These are phyloP conservation scores for Pyrenula aspistea DNA, from an alignment of 495 filamentous ascomycete species.

Conservation along the genomic window DNA sequence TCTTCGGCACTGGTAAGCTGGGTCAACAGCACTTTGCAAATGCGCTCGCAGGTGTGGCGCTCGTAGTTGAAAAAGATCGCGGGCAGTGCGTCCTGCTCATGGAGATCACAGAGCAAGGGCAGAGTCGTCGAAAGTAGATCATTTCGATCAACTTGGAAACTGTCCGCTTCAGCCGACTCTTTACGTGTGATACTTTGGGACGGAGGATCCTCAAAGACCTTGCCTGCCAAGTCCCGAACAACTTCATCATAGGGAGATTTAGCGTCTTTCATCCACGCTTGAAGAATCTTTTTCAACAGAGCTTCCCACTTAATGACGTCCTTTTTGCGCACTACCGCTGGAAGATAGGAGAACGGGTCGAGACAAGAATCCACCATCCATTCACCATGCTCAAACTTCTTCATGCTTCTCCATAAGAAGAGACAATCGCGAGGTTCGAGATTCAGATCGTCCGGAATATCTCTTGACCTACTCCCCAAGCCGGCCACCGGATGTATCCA, in stretches of 20 bases:
- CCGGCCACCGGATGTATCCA: slow-evolving; percentile 59
- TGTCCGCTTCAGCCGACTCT: too few relatives aligned
- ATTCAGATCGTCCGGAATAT: slow-evolving; percentile 50
- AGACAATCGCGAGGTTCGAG: slow-evolving; percentile 63
- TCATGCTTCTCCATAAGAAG: slow-evolving; percentile 49
- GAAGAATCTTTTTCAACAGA: slow-evolving; percentile 43
- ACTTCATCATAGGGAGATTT: slow-evolving; percentile 51
- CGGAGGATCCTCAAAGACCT: too few relatives aligned
- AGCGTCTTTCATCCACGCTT: slow-evolving; percentile 44
- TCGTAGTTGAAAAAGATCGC: slow-evolving; percentile 72
- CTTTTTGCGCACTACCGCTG: slow-evolving; percentile 37
- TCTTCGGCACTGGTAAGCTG: slow-evolving; percentile 41
- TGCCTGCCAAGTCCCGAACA: too few relatives aligned
- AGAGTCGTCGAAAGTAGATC: slow-evolving; percentile 36
- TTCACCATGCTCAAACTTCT: slow-evolving; percentile 28
- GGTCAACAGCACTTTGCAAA: slow-evolving; percentile 31
- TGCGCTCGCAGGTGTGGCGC: slow-evolving; percentile 45
- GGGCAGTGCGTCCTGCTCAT: slow-evolving; percentile 52
- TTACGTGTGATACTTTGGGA: too few relatives aligned
- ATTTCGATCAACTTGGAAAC: slow-evolving; percentile 5
- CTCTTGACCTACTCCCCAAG: slow-evolving; percentile 43
- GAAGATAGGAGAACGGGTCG: slow-evolving; percentile 30
- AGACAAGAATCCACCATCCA: slow-evolving; percentile 34
- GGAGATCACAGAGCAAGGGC: slow-evolving; percentile 47
- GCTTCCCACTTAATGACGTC: slow-evolving; percentile 56